A percentile compares a stretch with the other conserved stretches of the same genome.
phyloP scores from a whole-genome alignment of 768 basidiomycete genomes.

The Austroboletus festivus region DNA sequence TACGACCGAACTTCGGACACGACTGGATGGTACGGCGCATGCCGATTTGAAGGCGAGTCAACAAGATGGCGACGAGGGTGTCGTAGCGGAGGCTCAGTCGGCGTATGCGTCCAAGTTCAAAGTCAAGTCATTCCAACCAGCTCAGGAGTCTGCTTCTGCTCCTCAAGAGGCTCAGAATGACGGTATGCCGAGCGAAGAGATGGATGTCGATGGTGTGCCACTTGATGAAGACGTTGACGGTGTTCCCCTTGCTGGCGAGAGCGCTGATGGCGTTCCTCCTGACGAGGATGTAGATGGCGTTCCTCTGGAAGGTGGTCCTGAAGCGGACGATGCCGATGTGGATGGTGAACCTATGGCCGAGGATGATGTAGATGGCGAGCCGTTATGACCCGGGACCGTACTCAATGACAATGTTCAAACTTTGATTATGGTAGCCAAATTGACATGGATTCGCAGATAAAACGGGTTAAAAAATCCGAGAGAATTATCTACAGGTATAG shows the following conservation, averaged over 20 bases:
- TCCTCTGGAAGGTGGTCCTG: constrained; percentile 28
- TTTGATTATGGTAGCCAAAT: background rate
- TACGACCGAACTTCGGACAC: constrained; percentile 64
- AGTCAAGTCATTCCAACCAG: constrained; percentile 72
- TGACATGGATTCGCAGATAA: background rate
- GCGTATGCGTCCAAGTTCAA: constrained; percentile 66
- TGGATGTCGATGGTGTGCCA: constrained; percentile 51
- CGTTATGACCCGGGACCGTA: constrained; percentile 26
- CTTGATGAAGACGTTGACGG: constrained; percentile 40
- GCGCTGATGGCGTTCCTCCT: constrained; percentile 28
- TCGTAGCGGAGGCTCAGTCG: constrained; percentile 26
- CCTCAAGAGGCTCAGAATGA: constrained; percentile 38
- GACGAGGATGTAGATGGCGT: constrained; percentile 39
- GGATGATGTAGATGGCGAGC: constrained; percentile 39
- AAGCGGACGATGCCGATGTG: constrained; percentile 16
- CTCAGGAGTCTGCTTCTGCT: constrained; percentile 40
- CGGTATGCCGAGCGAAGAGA: constrained; percentile 48
- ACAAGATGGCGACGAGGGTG: constrained; percentile 19
- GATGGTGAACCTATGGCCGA: constrained; percentile 30
- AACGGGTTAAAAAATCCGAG: background rate
- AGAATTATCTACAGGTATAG: background rate
- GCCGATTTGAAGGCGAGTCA: constrained; percentile 29
- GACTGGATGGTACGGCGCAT: constrained; percentile 63
- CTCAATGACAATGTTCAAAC: background rate
- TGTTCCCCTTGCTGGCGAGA: constrained; percentile 29